Percentiles rank a stretch among this genome's conserved stretches.
phyloP scores from a whole-genome alignment of 2,329 filamentous ascomycete genomes.

The Calonectria hawksworthii region DNA sequence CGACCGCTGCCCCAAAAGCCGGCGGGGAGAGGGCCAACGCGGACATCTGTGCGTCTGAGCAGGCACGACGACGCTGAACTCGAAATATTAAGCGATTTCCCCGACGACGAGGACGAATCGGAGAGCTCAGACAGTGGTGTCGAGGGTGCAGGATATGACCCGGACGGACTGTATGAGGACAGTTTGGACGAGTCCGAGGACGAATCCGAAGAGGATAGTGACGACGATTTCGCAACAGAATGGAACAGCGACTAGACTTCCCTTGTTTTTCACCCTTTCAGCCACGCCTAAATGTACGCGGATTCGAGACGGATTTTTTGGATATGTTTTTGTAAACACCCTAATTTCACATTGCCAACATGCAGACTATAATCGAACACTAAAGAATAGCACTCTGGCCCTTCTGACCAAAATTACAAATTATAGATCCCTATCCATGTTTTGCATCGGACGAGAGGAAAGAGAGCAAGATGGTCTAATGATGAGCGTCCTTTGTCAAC shows the following conservation, averaged over 20 bases:
- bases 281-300: background rate
- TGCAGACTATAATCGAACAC: background rate
- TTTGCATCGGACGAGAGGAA: background rate
- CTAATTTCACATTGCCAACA: background rate
- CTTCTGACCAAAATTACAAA: background rate
- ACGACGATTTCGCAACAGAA: background rate
- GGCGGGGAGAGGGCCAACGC: background rate
- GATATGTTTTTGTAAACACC: background rate
- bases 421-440: background rate
- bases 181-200: background rate
- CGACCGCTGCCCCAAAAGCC: background rate
- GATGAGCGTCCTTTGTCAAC: no score
- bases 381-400: background rate
- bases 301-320: background rate
- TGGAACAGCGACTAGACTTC: background rate
- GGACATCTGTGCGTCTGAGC: background rate
- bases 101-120: slow-evolving; percentile 2
- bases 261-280: background rate
- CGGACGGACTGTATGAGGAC: background rate
- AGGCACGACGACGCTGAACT: background rate
- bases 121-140: background rate
- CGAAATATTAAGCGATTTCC: background rate
- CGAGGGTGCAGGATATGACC: background rate
- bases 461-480: background rate
- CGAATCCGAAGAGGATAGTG: background rate